Evolutionary conservation across 129 eudicot genomes (phyloP).

Genomic region (Flaveria bidentis): DNA sequence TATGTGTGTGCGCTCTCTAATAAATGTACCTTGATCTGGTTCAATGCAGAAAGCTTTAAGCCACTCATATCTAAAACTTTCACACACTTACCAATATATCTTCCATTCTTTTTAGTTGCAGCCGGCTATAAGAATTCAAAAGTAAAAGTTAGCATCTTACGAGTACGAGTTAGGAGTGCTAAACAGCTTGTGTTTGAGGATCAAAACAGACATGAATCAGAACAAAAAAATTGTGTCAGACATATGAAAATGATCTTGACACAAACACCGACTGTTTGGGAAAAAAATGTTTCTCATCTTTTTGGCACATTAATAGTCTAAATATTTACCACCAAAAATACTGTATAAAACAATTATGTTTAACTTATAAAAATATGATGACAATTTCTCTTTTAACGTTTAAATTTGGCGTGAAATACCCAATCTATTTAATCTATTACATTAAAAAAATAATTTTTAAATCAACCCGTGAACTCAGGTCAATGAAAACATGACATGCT

Average conservation of each 20-base stretch:
- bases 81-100: conserved; percentile 57
- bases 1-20: no score
- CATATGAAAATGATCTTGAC: neutral
- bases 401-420: neutral
- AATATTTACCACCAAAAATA: neutral
- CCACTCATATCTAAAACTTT: conserved; percentile 84
- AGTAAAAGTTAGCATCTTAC: neutral
- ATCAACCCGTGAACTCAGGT: no score
- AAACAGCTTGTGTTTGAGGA: neutral
- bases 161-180: neutral
- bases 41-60: conserved; percentile 64
- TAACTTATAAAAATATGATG: neutral
- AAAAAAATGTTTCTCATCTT: neutral
- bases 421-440: neutral
- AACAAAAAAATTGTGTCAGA: neutral
- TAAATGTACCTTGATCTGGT: conserved; percentile 58
- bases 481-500: neutral
- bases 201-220: neutral
- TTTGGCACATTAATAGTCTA: neutral
- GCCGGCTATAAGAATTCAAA: conserved; percentile 48
- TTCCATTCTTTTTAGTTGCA: conserved; percentile 61
- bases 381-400: neutral
- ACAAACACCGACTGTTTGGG: neutral
- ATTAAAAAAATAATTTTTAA: no score
- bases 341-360: neutral